Evolutionary conservation across 306 rosid species (phyloP), one percentile per base, ranked within the genome.

Genomic region (Albizia julibrissin): DNA sequence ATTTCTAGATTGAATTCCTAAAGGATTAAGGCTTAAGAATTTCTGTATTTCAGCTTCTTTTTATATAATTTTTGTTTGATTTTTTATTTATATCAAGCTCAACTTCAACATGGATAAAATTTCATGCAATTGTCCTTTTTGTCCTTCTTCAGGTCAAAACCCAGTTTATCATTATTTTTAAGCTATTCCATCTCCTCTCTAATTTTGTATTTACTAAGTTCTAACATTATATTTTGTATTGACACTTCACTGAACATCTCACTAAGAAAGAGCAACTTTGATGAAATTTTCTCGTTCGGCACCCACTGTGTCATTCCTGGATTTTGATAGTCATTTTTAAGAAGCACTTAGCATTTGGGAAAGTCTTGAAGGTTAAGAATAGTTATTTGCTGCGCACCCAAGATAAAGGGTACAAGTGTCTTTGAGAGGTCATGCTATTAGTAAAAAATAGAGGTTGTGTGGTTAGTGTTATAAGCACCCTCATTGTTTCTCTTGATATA

Each of bases 21-120:
- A 8, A 3, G 62, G 62, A 1, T 49, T 49, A 49, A 49, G 21
- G 16, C 56, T 21, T 56, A 8, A 8, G 27, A 54, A 7, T 42
- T 68, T n/a, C 26, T 43, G 58, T 12, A n/a, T 21, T 34, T 69
- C 49, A 14, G 21, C 33, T 44, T 52, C 56, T 33, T 39, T 42
- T 39, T 74, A 21, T 26, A 1, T 52, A 19, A 52, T 19, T 52
- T 18, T 80, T 27, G 8, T 73, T 24, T 65, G 68, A 40, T 56
- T 10, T 46, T 73, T 19, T 80, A 80, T 39, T 27, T 22, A 29
- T 40, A 22, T 43, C 59, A n/a, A 34, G 75, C 10, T 69, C 84
- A 71, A 49, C 68, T 62, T 69, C 74, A 59, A 49, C 68, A 64
- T 33, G 47, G 74, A 58, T 43, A 66, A 26, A 33, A 54, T 52